Evolutionary conservation across 768 basidiomycete species (phyloP).

Genomic region (Boletus tylopilopsis): DNA sequence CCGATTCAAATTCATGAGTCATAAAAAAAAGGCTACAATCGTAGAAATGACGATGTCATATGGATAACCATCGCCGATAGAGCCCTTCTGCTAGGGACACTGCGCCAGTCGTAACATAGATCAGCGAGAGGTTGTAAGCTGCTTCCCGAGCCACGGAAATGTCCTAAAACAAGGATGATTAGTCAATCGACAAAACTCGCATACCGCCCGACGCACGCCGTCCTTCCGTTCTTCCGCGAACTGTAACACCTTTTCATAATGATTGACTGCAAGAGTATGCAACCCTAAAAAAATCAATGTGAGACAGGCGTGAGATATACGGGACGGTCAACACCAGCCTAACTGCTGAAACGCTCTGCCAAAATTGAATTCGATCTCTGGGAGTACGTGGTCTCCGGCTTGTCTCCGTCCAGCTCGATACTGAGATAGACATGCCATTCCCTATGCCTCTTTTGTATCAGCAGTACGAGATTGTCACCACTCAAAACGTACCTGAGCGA

Average conservation of each 20-base stretch:
- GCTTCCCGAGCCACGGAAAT: conserved; percentile 11
- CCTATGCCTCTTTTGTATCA: conserved; percentile 40
- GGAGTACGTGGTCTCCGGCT: conserved; percentile 37
- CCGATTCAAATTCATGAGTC: neutral
- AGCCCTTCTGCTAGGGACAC: conserved; percentile 63
- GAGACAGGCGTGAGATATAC: neutral
- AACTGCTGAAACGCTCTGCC: conserved; percentile 69
- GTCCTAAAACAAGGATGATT: neutral
- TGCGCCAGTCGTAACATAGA: conserved; percentile 79
- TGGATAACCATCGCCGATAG: conserved; percentile 78
- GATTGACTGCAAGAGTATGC: conserved; percentile 73
- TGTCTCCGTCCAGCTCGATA: conserved; percentile 66
- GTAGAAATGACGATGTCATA: conserved; percentile 36
- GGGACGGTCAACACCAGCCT: neutral
- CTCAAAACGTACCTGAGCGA: conserved; percentile 28
- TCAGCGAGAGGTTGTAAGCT: conserved; percentile 64
- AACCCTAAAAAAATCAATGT: conserved; percentile 48
- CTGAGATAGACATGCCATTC: conserved; percentile 76
- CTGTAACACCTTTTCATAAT: conserved; percentile 77
- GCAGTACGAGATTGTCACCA: neutral
- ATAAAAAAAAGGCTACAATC: neutral
- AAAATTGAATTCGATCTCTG: conserved; percentile 93
- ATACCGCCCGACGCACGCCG: neutral
- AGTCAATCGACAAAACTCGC: neutral
- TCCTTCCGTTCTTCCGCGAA: conserved; percentile 42